Conservation (phyloP, 148 eudicot genomes). For the Arctostaphylos glauca region DNA sequence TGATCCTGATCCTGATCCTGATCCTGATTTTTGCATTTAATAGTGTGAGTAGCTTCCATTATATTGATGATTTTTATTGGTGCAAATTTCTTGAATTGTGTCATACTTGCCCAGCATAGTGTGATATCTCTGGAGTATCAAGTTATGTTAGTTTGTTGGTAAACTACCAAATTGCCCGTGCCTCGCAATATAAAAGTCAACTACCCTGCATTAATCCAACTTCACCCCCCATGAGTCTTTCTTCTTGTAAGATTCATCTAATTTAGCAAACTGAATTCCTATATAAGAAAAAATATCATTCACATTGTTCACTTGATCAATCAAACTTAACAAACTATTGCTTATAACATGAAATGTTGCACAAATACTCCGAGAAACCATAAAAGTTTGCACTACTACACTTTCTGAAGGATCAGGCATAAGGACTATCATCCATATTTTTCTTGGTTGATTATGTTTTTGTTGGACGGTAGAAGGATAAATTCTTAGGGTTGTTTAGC, state of each 20-base stretch:
- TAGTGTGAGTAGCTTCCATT: background rate
- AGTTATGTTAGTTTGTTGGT: background rate
- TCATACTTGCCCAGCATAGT: background rate
- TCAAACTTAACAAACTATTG: no score
- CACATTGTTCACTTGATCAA: no score
- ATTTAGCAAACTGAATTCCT: no score
- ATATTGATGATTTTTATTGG: background rate
- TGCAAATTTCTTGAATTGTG: background rate
- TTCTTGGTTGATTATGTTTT: background rate
- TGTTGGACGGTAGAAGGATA: background rate
- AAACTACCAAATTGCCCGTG: background rate
- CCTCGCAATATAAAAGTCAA: no score
- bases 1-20: constrained; percentile 6
- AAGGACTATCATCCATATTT: no score
- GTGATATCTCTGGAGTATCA: background rate
- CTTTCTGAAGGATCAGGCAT: background rate
- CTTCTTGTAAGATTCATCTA: background rate
- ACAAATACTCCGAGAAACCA: no score
- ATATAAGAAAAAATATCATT: no score
- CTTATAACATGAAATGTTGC: background rate
- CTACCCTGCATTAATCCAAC: background rate
- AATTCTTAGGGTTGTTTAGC: background rate
- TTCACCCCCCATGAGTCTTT: background rate
- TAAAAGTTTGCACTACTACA: background rate
- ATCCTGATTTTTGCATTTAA: background rate